Base-by-base conservation (phyloP, 2,329 filamentous ascomycete species). In the Botrytis cinerea region DNA sequence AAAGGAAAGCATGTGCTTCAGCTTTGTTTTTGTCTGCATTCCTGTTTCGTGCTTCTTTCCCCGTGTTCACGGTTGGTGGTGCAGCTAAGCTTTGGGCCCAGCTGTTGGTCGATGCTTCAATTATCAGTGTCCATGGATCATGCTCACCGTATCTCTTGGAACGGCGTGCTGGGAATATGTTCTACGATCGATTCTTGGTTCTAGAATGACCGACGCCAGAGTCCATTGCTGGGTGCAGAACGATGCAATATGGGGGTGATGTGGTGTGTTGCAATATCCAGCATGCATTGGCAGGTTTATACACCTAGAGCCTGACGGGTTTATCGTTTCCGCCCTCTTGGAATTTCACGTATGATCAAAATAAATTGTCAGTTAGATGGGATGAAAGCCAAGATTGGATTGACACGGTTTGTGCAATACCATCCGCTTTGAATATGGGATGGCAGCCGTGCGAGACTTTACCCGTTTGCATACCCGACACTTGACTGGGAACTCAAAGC, bases 381-480 rank as follows among this genome's bases (percentile, higher is more conserved):
- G 54, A 70, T 45, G 68, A 70, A 40, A 28, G 43, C 54, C 54
- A 61, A 61, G 68, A 45, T 46, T 45, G 46, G 38, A 70, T 70
- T 35, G 40, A 38, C 40, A 35, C 68, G 40, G 28, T 46, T 8
- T 45, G 54, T 61, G 54, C 68, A 61, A 35, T 46, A 46, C 4
- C 28, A 43, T 45, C 38, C 25, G 68, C 68, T 61, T 61, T 70
- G 70, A 57, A 57, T 38, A 71, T 71, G 60, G 35, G 70, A 71
- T 64, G 60, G n/a, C n/a, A 64, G 60, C 60, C 46, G 70, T 71
- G 70, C 69, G 69, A 63, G 59, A 32, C 4, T n/a, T 43, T 43
- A 32, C 35, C 45, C 18, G 25, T 51, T 43, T 71, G 40, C 43
- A 48, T 40, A 40, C 14, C 35, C 45, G 35, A 57, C 46, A n/a